These are phyloP conservation scores for Eimeria zaria DNA, from an alignment of 169 alveolate genomes.

Conservation along the genomic window DNA sequence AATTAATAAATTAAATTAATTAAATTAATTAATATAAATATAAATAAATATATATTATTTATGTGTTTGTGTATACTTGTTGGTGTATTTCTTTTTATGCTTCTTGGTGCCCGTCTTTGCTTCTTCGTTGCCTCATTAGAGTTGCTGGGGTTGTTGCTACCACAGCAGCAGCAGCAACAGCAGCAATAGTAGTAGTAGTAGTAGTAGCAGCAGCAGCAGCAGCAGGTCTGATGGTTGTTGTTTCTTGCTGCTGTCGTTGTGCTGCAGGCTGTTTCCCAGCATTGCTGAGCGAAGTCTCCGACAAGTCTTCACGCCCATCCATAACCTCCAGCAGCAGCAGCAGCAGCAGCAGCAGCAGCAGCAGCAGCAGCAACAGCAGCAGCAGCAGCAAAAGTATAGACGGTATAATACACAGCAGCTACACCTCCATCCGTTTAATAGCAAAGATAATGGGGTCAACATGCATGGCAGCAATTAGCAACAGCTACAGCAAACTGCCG, in stretches of 20 bases:
- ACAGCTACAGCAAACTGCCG: neutral
- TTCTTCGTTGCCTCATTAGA: no score
- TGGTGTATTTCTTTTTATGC: no score
- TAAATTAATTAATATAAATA: neutral
- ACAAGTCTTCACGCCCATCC: neutral
- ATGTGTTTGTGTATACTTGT: neutral
- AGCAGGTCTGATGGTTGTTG: neutral
- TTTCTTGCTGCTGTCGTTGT: slow-evolving; percentile 17
- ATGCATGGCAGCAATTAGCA: slow-evolving; percentile 9
- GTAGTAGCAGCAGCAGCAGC: neutral
- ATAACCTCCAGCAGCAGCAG: neutral
- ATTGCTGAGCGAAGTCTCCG: neutral
- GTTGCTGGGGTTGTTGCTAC: neutral
- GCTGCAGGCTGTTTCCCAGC: slow-evolving; percentile 52
- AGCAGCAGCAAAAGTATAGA: neutral
- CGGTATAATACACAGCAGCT: slow-evolving; percentile 25
- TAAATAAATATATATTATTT: neutral
- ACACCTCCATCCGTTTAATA: neutral
- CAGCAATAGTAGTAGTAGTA: no score
- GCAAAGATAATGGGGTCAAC: slow-evolving; percentile 40
- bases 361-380: slow-evolving; percentile 5
- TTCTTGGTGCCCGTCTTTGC: no score
- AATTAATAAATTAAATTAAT: no score
- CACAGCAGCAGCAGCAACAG: slow-evolving; percentile 13
- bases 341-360: slow-evolving; percentile 5